These are phyloP conservation scores for Lasiosphaeriaceae sp. DNA, from an alignment of 495 filamentous ascomycete species.

Conservation along the genomic window DNA sequence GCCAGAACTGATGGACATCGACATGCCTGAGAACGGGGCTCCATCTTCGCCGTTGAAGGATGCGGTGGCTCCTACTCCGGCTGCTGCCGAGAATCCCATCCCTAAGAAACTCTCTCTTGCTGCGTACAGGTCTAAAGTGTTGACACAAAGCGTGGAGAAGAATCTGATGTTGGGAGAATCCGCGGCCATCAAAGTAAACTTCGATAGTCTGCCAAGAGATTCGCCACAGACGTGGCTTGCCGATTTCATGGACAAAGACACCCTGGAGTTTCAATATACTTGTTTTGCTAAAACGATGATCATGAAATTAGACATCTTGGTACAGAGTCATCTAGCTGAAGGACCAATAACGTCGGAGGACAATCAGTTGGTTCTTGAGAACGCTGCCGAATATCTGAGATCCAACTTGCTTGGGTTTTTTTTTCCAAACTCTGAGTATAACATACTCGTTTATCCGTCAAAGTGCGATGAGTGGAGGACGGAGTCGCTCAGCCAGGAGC, in stretches of 20 bases:
- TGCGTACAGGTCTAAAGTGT: background rate
- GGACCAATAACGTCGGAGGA: conserved; percentile 18
- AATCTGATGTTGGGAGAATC: conserved; percentile 21
- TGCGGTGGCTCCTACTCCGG: conserved; percentile 9
- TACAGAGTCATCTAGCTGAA: conserved; percentile 7
- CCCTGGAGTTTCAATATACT: conserved; percentile 27
- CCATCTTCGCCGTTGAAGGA: background rate
- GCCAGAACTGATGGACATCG: conserved; percentile 24
- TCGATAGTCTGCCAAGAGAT: conserved; percentile 30
- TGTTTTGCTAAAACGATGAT: conserved; percentile 28
- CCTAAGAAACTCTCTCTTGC: conserved; percentile 3
- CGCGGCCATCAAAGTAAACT: conserved; percentile 23
- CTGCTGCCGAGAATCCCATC: conserved; percentile 10
- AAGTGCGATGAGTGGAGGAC: conserved; percentile 36
- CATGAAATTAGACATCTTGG: conserved; percentile 5
- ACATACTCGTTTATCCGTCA: conserved; percentile 38
- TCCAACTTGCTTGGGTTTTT: conserved; percentile 29
- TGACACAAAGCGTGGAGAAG: conserved; percentile 26
- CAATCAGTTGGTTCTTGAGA: conserved; percentile 15
- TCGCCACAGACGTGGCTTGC: conserved; percentile 26
- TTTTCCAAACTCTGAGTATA: conserved; percentile 27
- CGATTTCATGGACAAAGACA: conserved; percentile 28
- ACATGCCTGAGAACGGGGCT: background rate
- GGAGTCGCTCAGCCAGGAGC: conserved; percentile 16
- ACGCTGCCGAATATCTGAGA: conserved; percentile 30